phyloP scores from a whole-genome alignment of 2,329 filamentous ascomycete genomes.

The Trichoderma endophyticum region DNA sequence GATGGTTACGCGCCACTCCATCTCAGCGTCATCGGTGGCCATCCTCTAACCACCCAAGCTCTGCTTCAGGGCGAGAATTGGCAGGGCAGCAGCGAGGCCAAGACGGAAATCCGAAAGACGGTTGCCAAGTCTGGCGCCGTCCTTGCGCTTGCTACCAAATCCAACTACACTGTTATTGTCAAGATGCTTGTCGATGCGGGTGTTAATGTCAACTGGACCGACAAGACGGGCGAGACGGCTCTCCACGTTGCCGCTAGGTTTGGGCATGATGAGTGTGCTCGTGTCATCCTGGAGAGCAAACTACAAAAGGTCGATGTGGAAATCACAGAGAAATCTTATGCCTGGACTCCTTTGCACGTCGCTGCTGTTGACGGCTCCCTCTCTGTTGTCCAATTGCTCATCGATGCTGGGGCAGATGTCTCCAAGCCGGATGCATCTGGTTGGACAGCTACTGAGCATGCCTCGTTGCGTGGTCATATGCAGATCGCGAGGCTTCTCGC shows the following conservation, averaged over 20 bases:
- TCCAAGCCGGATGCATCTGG: slow-evolving; percentile 78
- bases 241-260: slow-evolving; percentile 89
- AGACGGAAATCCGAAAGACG: slow-evolving; percentile 62
- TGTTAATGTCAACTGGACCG: slow-evolving; percentile 90
- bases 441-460: slow-evolving; percentile 93
- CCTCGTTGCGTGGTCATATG: slow-evolving; percentile 83
- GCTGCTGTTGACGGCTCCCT: slow-evolving; percentile 86
- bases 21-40: slow-evolving; percentile 86
- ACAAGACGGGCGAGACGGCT: slow-evolving; percentile 85
- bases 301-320: slow-evolving; percentile 74
- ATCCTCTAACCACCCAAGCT: slow-evolving; percentile 78
- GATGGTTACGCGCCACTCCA: slow-evolving; percentile 91
- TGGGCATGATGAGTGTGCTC: slow-evolving; percentile 77
- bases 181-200: slow-evolving; percentile 83
- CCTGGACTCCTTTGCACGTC: slow-evolving; percentile 94
- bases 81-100: slow-evolving; percentile 61
- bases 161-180: slow-evolving; percentile 81
- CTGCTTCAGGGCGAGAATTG: slow-evolving; percentile 79
- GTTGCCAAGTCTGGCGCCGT: slow-evolving; percentile 84
- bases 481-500: slow-evolving; percentile 70
- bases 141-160: slow-evolving; percentile 80
- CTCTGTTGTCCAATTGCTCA: slow-evolving; percentile 69
- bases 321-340: slow-evolving; percentile 76
- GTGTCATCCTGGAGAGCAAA: slow-evolving; percentile 65
- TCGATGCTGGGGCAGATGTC: slow-evolving; percentile 73